Evolutionary conservation across 2,329 filamentous ascomycete genomes (phyloP).

Genomic region (Sporothrix schenckii): DNA sequence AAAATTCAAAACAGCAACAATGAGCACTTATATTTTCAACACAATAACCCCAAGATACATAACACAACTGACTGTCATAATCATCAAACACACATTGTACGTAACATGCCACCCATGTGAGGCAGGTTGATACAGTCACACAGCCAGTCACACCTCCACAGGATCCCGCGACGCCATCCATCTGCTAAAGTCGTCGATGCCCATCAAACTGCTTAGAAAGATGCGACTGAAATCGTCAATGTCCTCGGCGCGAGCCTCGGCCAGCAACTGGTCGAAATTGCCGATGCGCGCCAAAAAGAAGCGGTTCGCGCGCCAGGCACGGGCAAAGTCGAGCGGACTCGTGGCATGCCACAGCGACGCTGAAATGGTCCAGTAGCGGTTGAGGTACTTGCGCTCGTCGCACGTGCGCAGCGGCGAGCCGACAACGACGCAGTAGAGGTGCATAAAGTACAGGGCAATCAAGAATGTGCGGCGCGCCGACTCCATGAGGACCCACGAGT

Average conservation of each 20-base stretch:
- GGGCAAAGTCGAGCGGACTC: slow-evolving; percentile 45
- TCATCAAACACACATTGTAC: background rate
- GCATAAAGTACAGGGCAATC: slow-evolving; percentile 51
- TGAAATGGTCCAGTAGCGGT: slow-evolving; percentile 48
- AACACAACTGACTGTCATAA: background rate
- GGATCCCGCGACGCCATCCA: slow-evolving; percentile 33
- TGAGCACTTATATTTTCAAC: background rate
- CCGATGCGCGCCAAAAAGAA: slow-evolving; percentile 45
- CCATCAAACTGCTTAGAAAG: slow-evolving; percentile 36
- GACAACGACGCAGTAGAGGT: slow-evolving; percentile 45
- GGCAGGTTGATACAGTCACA: background rate
- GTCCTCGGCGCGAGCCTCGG: slow-evolving; percentile 34
- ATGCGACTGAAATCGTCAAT: slow-evolving; percentile 38
- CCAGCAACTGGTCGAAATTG: slow-evolving; percentile 30
- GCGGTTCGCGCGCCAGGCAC: slow-evolving; percentile 44
- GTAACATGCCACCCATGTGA: no score
- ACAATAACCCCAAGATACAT: background rate
- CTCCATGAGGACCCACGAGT: slow-evolving; percentile 57
- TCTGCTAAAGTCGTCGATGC: slow-evolving; percentile 36
- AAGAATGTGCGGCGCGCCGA: slow-evolving; percentile 57
- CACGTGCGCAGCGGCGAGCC: slow-evolving; percentile 39
- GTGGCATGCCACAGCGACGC: slow-evolving; percentile 46
- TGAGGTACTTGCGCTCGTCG: slow-evolving; percentile 41
- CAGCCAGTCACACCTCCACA: background rate
- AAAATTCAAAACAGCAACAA: background rate